A percentile compares a stretch with the other conserved stretches of the same genome.
These are phyloP conservation scores for Naganishia cerealis DNA, from an alignment of 1,284 basidiomycete species.

Conservation along the genomic window DNA sequence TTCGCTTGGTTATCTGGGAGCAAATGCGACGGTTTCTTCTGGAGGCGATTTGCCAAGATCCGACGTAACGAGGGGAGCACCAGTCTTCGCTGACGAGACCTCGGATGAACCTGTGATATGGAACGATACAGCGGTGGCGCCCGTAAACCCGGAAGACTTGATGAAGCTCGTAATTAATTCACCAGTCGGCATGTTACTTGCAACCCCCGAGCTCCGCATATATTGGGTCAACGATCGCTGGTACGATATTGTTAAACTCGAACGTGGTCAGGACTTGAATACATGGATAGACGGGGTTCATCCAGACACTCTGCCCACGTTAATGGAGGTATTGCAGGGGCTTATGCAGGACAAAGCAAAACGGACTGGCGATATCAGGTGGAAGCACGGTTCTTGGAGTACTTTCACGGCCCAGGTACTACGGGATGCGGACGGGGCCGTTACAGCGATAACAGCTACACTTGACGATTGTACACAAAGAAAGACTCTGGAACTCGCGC, in stretches of 20 bases:
- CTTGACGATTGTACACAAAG: slow-evolving; percentile 28
- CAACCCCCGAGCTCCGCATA: slow-evolving; percentile 22
- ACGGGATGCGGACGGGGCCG: slow-evolving; percentile 23
- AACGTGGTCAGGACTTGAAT: slow-evolving; percentile 28
- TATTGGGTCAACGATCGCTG: slow-evolving; percentile 32
- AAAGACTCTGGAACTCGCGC: slow-evolving; percentile 23
- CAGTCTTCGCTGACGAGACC: not conserved
- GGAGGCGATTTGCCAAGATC: not conserved
- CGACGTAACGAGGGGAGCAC: not conserved
- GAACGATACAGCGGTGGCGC: slow-evolving; percentile 8
- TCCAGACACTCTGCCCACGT: slow-evolving; percentile 10
- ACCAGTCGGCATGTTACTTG: slow-evolving; percentile 32
- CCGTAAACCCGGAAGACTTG: slow-evolving; percentile 14
- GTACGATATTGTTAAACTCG: slow-evolving; percentile 24
- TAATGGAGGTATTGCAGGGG: slow-evolving; percentile 19
- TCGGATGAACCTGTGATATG: not conserved
- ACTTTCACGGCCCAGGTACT: slow-evolving; percentile 25
- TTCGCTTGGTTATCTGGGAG: not conserved
- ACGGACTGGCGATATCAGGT: slow-evolving; percentile 25
- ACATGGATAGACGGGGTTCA: slow-evolving; percentile 30
- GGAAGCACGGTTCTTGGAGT: slow-evolving; percentile 29
- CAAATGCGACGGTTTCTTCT: not conserved
- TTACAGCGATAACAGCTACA: slow-evolving; percentile 16
- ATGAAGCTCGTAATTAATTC: slow-evolving; percentile 10
- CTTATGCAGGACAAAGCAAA: slow-evolving; percentile 12